Evolutionary conservation across 2,329 filamentous ascomycete genomes (phyloP).

Genomic region (Fusarium verrucosum): DNA sequence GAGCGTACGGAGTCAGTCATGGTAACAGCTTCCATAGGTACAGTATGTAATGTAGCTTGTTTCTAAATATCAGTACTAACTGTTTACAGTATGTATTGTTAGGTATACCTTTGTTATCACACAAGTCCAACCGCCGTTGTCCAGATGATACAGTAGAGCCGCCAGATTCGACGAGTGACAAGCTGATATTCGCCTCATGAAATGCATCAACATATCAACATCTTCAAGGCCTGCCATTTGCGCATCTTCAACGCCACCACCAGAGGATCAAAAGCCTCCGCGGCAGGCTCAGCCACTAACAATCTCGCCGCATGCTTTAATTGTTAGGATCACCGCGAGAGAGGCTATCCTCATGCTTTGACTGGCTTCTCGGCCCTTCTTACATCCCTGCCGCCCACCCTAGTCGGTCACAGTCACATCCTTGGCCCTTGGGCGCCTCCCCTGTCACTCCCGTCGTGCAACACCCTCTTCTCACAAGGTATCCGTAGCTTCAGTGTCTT

Average conservation of each 20-base stretch:
- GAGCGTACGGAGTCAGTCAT: no score
- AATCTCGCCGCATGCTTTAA: slow-evolving; percentile 1
- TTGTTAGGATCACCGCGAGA: slow-evolving; percentile 14
- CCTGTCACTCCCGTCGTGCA: slow-evolving; percentile 33
- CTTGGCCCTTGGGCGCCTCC: slow-evolving; percentile 11
- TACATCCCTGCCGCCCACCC: slow-evolving; percentile 20
- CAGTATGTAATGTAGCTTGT: no score
- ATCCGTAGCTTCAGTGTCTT: slow-evolving; percentile 12
- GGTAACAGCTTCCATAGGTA: no score
- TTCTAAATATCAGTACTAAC: background rate
- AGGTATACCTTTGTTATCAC: slow-evolving; percentile 7
- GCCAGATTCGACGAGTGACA: background rate
- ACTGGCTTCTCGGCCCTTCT: slow-evolving; percentile 46
- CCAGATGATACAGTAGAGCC: background rate
- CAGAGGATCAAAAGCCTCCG: slow-evolving; percentile 16
- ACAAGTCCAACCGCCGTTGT: background rate
- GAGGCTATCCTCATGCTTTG: slow-evolving; percentile 29
- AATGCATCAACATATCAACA: slow-evolving; percentile 16
- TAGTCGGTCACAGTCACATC: slow-evolving; percentile 24
- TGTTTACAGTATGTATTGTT: background rate
- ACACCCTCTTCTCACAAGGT: no score
- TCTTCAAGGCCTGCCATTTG: slow-evolving; percentile 25
- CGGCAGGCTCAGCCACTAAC: slow-evolving; percentile 30
- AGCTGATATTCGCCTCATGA: background rate
- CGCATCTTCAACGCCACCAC: slow-evolving; percentile 5